Percentiles rank a stretch among this genome's conserved stretches.
Evolutionary conservation across 805 yeast species (phyloP).

Genomic region (Saccharomycopsis selenospora): DNA sequence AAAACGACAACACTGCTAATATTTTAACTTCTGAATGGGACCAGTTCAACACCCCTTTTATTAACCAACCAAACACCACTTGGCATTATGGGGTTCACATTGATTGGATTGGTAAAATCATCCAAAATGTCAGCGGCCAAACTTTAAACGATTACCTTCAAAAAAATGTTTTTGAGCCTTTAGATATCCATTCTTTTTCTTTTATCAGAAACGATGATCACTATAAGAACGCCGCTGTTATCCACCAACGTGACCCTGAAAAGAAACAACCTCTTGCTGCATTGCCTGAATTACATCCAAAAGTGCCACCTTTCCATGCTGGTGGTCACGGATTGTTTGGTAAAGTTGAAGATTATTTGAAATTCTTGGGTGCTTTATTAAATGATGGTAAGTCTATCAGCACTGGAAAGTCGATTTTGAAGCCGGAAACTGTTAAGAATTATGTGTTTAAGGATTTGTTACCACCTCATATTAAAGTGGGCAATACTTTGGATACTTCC

Average conservation of each 20-base stretch:
- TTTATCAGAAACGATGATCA: slow-evolving; percentile 23
- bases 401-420: slow-evolving; percentile 30
- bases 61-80: slow-evolving; percentile 30
- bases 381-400: slow-evolving; percentile 32
- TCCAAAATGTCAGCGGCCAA: slow-evolving; percentile 26
- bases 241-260: slow-evolving; percentile 23
- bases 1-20: slow-evolving; percentile 18
- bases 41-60: slow-evolving; percentile 24
- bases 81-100: slow-evolving; percentile 31
- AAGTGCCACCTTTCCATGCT: slow-evolving; percentile 26
- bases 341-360: slow-evolving; percentile 33
- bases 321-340: slow-evolving; percentile 41
- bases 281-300: slow-evolving; percentile 20
- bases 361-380: slow-evolving; percentile 33
- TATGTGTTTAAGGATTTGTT: slow-evolving; percentile 29
- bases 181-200: slow-evolving; percentile 25
- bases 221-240: slow-evolving; percentile 21
- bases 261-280: slow-evolving; percentile 20
- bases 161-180: slow-evolving; percentile 27
- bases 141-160: slow-evolving; percentile 26
- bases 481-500: slow-evolving; percentile 19
- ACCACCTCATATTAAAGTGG: slow-evolving; percentile 24
- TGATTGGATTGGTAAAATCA: slow-evolving; percentile 31
- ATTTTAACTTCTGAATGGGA: slow-evolving; percentile 21
- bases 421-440: slow-evolving; percentile 27